Percentiles rank a stretch among this genome's conserved stretches.
Evolutionary conservation across 2,329 filamentous ascomycete genomes (phyloP).

Genomic region (Penicillium glabrum): DNA sequence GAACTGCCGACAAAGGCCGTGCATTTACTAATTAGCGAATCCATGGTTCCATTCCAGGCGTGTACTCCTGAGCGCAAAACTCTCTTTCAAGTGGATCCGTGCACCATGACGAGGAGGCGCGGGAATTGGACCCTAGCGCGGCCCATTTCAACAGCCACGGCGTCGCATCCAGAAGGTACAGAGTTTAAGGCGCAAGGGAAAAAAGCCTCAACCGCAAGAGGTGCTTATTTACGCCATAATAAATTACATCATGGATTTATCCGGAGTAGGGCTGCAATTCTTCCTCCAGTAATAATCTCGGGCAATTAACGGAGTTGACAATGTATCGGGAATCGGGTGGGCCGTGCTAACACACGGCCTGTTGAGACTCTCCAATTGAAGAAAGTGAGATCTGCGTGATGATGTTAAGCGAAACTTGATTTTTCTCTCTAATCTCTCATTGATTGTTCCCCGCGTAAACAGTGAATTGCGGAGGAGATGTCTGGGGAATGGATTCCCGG

Average conservation of each 20-base stretch:
- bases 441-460: background rate
- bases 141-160: background rate
- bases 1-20: background rate
- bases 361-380: background rate
- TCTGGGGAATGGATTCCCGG: slow-evolving; percentile 12
- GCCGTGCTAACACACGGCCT: background rate
- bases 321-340: background rate
- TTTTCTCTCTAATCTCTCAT: background rate
- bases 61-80: background rate
- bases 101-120: slow-evolving; percentile 9
- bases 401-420: background rate
- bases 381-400: background rate
- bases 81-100: background rate
- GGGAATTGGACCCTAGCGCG: background rate
- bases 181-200: background rate
- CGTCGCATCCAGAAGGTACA: background rate
- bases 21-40: background rate
- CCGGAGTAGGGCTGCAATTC: background rate
- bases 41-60: background rate
- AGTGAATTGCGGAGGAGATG: slow-evolving; percentile 1
- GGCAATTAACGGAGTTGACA: slow-evolving; percentile 1
- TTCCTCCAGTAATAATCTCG: background rate
- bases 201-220: slow-evolving; percentile 1
- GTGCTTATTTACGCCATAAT: background rate
- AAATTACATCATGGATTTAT: slow-evolving; percentile 1